Evolutionary conservation across 805 yeast genomes (phyloP).

Genomic region (Metschnikowia sp.): DNA sequence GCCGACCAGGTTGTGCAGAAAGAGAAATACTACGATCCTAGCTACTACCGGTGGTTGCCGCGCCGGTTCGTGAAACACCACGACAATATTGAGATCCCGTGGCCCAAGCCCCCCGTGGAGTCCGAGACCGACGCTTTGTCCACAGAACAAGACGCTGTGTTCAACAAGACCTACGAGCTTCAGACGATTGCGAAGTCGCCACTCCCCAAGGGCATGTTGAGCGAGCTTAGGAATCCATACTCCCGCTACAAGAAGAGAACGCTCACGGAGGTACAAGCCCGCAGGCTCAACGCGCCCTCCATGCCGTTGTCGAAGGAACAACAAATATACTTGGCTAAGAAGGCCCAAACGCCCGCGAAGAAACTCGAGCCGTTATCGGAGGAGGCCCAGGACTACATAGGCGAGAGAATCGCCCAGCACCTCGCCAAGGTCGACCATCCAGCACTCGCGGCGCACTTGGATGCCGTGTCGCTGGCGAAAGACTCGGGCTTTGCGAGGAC

Average conservation of each 20-base stretch:
- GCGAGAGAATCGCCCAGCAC: constrained; percentile 44
- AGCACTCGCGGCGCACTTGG: constrained; percentile 37
- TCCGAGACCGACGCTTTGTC: constrained; percentile 54
- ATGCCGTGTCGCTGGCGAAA: constrained; percentile 28
- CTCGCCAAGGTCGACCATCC: constrained; percentile 34
- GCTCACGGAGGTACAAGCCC: constrained; percentile 59
- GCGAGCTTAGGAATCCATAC: constrained; percentile 72
- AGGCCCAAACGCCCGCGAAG: constrained; percentile 36
- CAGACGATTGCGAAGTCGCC: constrained; percentile 64
- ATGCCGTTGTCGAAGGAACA: constrained; percentile 73
- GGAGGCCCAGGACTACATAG: constrained; percentile 55
- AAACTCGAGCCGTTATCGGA: constrained; percentile 39
- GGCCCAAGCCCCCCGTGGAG: constrained; percentile 71
- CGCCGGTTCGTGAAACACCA: constrained; percentile 72
- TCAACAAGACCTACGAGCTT: constrained; percentile 72
- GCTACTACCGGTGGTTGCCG: constrained; percentile 71
- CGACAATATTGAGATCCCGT: constrained; percentile 71
- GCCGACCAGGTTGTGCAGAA: constrained; percentile 68
- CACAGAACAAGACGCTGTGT: constrained; percentile 54
- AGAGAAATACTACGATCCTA: constrained; percentile 70
- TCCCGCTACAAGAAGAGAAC: constrained; percentile 57
- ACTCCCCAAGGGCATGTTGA: constrained; percentile 62
- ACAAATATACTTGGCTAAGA: constrained; percentile 58
- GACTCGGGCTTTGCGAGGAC: constrained; percentile 32
- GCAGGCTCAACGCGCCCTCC: constrained; percentile 60